Base-by-base conservation (phyloP, 2,329 filamentous ascomycete genomes). In the Colletotrichum incanum region DNA sequence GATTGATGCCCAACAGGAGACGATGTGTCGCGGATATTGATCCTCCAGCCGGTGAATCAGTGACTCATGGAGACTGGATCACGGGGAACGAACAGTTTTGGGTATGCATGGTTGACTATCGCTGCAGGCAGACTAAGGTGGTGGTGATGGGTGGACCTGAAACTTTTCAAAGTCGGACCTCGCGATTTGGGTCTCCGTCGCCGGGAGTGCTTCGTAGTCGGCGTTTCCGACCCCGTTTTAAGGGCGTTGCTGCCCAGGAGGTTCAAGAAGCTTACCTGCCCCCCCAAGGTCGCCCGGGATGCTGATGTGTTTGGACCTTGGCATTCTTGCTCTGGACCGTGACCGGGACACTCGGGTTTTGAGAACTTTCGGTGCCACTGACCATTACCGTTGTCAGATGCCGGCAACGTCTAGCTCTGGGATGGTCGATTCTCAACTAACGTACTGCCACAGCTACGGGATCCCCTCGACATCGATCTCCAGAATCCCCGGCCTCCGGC, bases 181-280 rank as follows among this genome's bases (percentile, higher is more conserved):
- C 69, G 69, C 65, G 65, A 61, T 50, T 67, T 68, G 58, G 43
- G 43, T 11, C n/a, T 18, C 58, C 65, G 49, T 55, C 34, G 65
- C 60, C 39, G 54, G 41, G 49, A 52, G 37, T 52, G 28, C 45
- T 41, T 58, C 58, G 59, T 60, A 45, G 59, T 69, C 65, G 65
- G 69, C 54, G 31, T 52, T 26, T 26, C 9, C 43, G n/a, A 23
- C 41, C 16, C 55, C 67, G 41, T 14, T 6, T 31, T 39, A 34
- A 41, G 31, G 34, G 31, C 63, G 31, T 14, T 5, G 52, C 9
- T 14, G n/a, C 6, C 54, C 20, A 37, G 26, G 20, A 31, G 23
- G 39, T 31, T 37, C 7, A 12, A 58, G 26, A 23, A 39, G 14
- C 41, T 43, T 54, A 28, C 37, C 43, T 37, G 39, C 4, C 49